phyloP scores from a whole-genome alignment of 2,329 filamentous ascomycete genomes.

The Mycosphaerella sp. region DNA sequence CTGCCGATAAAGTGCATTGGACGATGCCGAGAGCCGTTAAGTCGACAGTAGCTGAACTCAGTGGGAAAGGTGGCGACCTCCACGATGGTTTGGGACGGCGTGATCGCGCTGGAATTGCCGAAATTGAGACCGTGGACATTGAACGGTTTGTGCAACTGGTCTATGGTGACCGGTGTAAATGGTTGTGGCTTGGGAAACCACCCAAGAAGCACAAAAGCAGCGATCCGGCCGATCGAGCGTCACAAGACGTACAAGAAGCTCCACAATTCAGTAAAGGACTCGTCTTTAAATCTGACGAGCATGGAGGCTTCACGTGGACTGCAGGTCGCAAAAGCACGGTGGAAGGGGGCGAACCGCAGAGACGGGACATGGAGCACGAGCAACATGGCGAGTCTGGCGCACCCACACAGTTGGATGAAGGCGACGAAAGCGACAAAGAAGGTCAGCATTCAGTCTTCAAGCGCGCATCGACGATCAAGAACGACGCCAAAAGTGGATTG shows the following conservation, averaged over 20 bases:
- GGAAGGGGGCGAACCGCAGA: conserved; percentile 40
- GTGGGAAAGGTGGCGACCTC: conserved; percentile 88
- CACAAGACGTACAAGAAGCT: conserved; percentile 13
- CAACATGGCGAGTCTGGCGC: conserved; percentile 21
- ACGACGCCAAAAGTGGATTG: conserved; percentile 74
- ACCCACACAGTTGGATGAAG: conserved; percentile 28
- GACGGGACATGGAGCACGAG: conserved; percentile 18
- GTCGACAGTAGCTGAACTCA: conserved; percentile 87
- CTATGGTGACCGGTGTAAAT: conserved; percentile 78
- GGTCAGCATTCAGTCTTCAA: conserved; percentile 58
- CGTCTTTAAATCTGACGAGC: conserved; percentile 54
- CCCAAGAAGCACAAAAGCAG: conserved; percentile 49
- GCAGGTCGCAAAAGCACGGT: conserved; percentile 44
- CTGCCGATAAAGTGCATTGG: conserved; percentile 83
- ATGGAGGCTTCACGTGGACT: conserved; percentile 42
- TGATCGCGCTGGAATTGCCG: conserved; percentile 83
- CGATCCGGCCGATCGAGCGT: conserved; percentile 6
- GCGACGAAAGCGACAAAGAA: conserved; percentile 31
- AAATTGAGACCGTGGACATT: conserved; percentile 86
- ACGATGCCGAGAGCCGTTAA: conserved; percentile 91
- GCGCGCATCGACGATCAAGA: conserved; percentile 70
- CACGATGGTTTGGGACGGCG: conserved; percentile 83
- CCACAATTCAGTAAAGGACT: conserved; percentile 33
- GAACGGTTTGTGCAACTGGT: conserved; percentile 73
- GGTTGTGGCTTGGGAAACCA: conserved; percentile 90